A percentile compares a stretch with the other conserved stretches of the same genome.
Conservation (phyloP, 148 eudicot species). For the Beta vulgaris region DNA sequence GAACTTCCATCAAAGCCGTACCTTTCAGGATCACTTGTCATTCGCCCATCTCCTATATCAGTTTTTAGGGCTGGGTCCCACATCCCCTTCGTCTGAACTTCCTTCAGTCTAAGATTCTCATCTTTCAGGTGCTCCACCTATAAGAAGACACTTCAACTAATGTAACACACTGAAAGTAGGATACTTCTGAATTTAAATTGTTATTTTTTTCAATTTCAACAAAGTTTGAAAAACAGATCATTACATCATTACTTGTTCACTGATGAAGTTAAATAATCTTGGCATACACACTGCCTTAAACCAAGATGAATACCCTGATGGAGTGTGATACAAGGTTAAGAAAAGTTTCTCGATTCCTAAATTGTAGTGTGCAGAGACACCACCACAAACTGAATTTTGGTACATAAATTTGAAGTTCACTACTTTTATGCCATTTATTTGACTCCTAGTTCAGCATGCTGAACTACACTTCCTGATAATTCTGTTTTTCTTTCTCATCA, state of each 20-base stretch:
- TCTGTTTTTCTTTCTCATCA: background rate
- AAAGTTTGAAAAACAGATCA: background rate
- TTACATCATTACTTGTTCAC: background rate
- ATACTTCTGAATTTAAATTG: background rate
- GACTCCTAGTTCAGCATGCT: background rate
- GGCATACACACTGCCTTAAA: background rate
- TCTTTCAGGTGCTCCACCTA: conserved; percentile 58
- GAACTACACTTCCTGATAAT: too few species aligned
- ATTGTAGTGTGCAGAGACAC: background rate
- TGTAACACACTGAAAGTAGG: background rate
- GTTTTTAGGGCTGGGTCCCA: conserved; percentile 30
- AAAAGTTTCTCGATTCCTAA: background rate
- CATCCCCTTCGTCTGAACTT: conserved; percentile 38
- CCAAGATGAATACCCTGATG: background rate
- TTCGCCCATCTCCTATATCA: conserved; percentile 13
- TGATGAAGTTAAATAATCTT: background rate
- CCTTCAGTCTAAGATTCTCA: conserved; percentile 52
- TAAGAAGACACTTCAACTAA: background rate
- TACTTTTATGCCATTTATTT: background rate
- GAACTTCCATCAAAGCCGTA: conserved; percentile 18
- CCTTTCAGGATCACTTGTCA: conserved; percentile 1
- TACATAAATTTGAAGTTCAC: background rate
- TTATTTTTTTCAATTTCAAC: background rate
- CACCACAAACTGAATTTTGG: background rate
- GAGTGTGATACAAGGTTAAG: background rate